Percentiles rank a stretch among this genome's conserved stretches.
These are phyloP conservation scores for Boletus coccyginus DNA, from an alignment of 768 basidiomycete species.

Conservation along the genomic window DNA sequence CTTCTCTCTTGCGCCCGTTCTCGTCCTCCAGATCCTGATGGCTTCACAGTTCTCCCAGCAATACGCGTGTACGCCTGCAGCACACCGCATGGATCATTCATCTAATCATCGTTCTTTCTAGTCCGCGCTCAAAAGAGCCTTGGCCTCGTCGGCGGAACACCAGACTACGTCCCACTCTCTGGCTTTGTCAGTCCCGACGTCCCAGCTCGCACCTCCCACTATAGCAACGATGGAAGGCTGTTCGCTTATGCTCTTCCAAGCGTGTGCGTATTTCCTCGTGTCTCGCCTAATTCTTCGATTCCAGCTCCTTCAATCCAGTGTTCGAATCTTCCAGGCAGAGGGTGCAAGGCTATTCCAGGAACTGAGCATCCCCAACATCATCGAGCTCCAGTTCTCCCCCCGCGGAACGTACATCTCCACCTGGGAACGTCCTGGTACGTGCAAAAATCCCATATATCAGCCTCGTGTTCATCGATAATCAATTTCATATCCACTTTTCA, in stretches of 20 bases:
- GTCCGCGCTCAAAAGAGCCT: constrained; percentile 94
- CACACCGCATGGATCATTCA: constrained; percentile 7
- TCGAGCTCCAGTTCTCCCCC: constrained; percentile 91
- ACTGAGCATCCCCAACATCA: constrained; percentile 66
- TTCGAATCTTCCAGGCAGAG: constrained; percentile 76
- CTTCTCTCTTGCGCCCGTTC: constrained; percentile 48
- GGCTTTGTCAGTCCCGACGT: constrained; percentile 67
- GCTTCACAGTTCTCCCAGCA: constrained; percentile 75
- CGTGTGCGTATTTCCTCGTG: constrained; percentile 48
- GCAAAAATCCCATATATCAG: constrained; percentile 1
- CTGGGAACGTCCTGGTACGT: constrained; percentile 85
- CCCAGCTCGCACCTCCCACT: constrained; percentile 71
- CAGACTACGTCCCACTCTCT: constrained; percentile 65
- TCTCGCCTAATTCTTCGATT: constrained; percentile 6
- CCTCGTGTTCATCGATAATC: constrained; percentile 27
- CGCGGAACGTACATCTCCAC: constrained; percentile 91
- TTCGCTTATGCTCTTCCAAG: constrained; percentile 81
- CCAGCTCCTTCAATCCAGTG: constrained; percentile 39
- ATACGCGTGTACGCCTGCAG: constrained; percentile 70
- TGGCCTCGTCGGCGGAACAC: constrained; percentile 80
- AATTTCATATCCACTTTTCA: constrained; percentile 6
- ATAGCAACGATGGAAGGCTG: constrained; percentile 84
- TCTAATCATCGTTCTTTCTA: constrained; percentile 32
- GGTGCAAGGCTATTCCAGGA: constrained; percentile 71
- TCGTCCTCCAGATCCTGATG: constrained; percentile 43